Percentiles rank a stretch among this genome's conserved stretches.
Evolutionary conservation across 2,329 filamentous ascomycete genomes (phyloP).

Genomic region (Amphichorda felina): DNA sequence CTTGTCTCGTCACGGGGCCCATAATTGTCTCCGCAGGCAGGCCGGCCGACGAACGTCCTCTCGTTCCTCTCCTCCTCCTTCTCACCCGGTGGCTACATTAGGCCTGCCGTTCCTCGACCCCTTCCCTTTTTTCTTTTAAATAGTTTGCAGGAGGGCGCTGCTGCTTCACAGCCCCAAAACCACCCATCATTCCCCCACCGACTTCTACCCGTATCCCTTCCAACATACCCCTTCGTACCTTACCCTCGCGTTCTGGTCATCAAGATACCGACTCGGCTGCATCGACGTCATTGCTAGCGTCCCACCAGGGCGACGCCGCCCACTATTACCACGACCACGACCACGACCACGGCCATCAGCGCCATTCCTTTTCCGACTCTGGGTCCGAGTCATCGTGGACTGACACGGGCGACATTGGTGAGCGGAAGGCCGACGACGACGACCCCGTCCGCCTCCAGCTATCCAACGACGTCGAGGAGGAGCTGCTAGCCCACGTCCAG

Average conservation of each 20-base stretch:
- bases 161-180: conserved; percentile 62
- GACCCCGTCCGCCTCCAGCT: conserved; percentile 68
- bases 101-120: conserved; percentile 1
- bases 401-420: conserved; percentile 88
- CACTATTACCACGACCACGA: conserved; percentile 32
- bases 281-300: conserved; percentile 35
- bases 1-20: conserved; percentile 4
- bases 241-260: conserved; percentile 31
- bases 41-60: conserved; percentile 2
- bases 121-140: conserved; percentile 11
- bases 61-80: conserved; percentile 1
- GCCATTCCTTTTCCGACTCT: conserved; percentile 34
- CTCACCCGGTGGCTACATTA: conserved; percentile 2
- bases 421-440: conserved; percentile 75
- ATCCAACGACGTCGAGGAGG: conserved; percentile 51
- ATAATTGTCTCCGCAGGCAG: conserved; percentile 6
- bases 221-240: conserved; percentile 77
- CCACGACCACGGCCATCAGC: conserved; percentile 33
- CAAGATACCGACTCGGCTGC: conserved; percentile 25
- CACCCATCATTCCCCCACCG: conserved; percentile 77
- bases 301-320: conserved; percentile 20
- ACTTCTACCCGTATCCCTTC: conserved; percentile 57
- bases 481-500: conserved; percentile 38
- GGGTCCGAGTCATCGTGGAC: conserved; percentile 71
- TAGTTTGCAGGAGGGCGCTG: conserved; percentile 52